phyloP scores from a whole-genome alignment of 768 basidiomycete genomes.

The Polyporus arcularius region DNA sequence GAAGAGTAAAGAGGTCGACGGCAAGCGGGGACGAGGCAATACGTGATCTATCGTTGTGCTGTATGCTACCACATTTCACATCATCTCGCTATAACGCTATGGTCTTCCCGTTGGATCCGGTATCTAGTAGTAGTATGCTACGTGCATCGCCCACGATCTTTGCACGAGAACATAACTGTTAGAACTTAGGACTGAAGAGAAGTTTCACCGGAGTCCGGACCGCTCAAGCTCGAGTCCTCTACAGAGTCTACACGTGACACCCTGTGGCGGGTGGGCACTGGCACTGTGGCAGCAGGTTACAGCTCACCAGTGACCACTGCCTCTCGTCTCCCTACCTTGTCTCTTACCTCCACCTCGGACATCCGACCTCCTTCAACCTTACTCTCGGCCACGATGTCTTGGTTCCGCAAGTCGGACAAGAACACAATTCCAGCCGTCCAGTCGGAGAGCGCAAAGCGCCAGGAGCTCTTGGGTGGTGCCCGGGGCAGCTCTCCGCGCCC shows the following conservation, averaged over 20 bases:
- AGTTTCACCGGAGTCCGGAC: no score
- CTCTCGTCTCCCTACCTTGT: conserved; percentile 6
- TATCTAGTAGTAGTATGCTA: no score
- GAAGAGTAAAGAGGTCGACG: conserved; percentile 39
- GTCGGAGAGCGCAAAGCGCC: conserved; percentile 30
- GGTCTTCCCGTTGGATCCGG: background rate
- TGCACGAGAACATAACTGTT: no score
- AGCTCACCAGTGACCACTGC: conserved; percentile 1
- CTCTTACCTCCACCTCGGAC: background rate
- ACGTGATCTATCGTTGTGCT: conserved; percentile 5
- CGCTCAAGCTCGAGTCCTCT: background rate
- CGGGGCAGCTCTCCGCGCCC: conserved; percentile 41
- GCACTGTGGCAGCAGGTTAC: conserved; percentile 5
- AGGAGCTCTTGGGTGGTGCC: conserved; percentile 31
- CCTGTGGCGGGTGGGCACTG: conserved; percentile 10
- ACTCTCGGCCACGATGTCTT: conserved; percentile 52
- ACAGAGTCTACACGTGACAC: conserved; percentile 11
- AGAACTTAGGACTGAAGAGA: no score
- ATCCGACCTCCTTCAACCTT: background rate
- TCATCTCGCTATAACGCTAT: background rate
- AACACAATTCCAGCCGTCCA: conserved; percentile 68
- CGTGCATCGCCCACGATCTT: no score
- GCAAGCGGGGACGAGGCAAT: conserved; percentile 38
- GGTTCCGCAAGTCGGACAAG: conserved; percentile 63
- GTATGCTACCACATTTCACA: conserved; percentile 7